These are phyloP conservation scores for Harrya chromipes DNA, from an alignment of 768 basidiomycete species.

Conservation along the genomic window DNA sequence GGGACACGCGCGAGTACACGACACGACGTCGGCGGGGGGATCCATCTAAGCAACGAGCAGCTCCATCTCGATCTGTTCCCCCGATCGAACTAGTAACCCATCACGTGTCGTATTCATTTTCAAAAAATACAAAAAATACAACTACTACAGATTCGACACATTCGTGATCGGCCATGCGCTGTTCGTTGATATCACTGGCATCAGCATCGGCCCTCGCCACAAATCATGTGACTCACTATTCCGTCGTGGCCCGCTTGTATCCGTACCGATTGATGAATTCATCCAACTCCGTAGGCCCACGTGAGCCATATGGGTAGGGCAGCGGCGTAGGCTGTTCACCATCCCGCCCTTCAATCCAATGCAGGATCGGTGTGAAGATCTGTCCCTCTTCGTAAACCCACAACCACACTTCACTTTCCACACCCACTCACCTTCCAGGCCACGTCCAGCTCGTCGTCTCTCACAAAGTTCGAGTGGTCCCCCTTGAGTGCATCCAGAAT, in stretches of 20 bases:
- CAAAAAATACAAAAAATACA: background rate
- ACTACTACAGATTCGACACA: conserved; percentile 26
- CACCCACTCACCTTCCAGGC: conserved; percentile 84
- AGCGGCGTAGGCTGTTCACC: conserved; percentile 68
- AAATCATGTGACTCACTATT: conserved; percentile 60
- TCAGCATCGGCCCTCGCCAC: background rate
- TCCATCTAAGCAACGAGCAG: conserved; percentile 21
- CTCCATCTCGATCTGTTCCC: conserved; percentile 29
- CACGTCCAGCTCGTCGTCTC: conserved; percentile 93
- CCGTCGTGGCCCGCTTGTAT: conserved; percentile 61
- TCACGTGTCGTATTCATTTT: conserved; percentile 21
- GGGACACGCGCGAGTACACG: conserved; percentile 11
- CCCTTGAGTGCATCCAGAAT: conserved; percentile 95
- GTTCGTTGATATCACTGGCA: background rate
- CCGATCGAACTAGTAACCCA: conserved; percentile 21
- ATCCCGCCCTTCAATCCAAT: conserved; percentile 87
- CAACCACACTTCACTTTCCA: background rate
- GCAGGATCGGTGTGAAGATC: conserved; percentile 93
- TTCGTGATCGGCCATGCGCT: conserved; percentile 30
- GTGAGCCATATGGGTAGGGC: conserved; percentile 88
- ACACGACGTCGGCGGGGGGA: conserved; percentile 28
- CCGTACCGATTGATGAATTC: conserved; percentile 73
- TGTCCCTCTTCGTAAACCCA: conserved; percentile 29
- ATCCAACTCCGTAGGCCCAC: conserved; percentile 87
- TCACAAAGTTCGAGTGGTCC: conserved; percentile 99